Base-by-base conservation (phyloP, 352 stramenopile genomes). In the Peronosclerospora sorghi region DNA sequence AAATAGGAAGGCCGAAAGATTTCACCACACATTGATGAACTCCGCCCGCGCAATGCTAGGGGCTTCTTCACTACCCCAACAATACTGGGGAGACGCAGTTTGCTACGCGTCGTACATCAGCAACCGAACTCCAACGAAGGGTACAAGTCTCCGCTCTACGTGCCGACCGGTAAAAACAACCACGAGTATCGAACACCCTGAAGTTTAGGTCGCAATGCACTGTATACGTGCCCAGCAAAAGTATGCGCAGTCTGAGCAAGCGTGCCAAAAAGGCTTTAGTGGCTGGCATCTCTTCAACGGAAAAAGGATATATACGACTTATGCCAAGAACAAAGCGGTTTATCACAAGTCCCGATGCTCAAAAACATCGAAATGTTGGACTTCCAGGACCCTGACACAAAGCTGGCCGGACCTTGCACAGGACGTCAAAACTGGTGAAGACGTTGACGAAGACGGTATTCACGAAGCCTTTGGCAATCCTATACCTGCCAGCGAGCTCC, bases 81-180 rank as follows among this genome's bases (percentile, higher is more conserved):
- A 28, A 1, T 48, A 41, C 45, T 52, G 27, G 35, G 36, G 45
- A 8, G 44, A 44, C 32, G 27, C 27, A 5, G 35, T 51, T 4
- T 13, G 30, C 1, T 51, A 45, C 13, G 35, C 24, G 0, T 40
- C 17, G 1, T 51, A 51, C 27, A 45, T 51, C 7, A 27, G 44
- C n/a, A 51, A 45, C n/a, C n/a, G 18, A 0, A 18, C 44, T 0
- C 20, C 27, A 51, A 51, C 5, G 18, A 24, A 4, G 35, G n/a
- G 1, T 10, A 39, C 35, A 51, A 51, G 27, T 34, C 35, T 0
- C 26, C 35, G 14, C 1, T 48, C 2, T 2, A 29, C 0, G 30
- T 32, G 0, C 8, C 10, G 6, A 10, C 6, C 26, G 26, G n/a
- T n/a, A 6, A 30, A 30, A 30, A 10, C 26, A 30, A 30, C 26